Evolutionary conservation across 345 rosid genomes (phyloP).

Genomic region (Abelmoschus esculentus): DNA sequence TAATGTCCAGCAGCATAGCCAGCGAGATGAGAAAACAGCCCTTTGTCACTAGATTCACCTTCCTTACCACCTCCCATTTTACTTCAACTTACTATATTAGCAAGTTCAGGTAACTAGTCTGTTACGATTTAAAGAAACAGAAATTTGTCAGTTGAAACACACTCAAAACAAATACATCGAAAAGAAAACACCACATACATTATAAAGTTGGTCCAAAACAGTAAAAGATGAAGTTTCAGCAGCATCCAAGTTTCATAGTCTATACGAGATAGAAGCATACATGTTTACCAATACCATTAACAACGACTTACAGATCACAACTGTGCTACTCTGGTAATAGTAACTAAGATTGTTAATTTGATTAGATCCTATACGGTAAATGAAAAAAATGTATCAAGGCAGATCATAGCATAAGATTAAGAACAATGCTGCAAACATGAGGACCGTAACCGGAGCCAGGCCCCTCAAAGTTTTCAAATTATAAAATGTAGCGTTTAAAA

Average conservation of each 20-base stretch:
- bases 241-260: background rate
- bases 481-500: no score
- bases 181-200: background rate
- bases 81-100: conserved; percentile 14
- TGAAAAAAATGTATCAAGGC: background rate
- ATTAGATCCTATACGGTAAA: background rate
- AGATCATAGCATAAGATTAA: background rate
- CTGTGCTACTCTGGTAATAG: background rate
- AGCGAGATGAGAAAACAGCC: conserved; percentile 54
- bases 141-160: background rate
- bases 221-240: background rate
- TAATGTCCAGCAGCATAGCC: conserved; percentile 51
- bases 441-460: no score
- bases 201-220: background rate
- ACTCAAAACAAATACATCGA: background rate
- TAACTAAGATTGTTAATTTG: background rate
- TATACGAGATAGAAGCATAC: background rate
- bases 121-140: background rate
- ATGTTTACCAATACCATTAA: background rate
- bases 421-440: background rate
- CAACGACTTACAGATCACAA: background rate
- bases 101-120: background rate
- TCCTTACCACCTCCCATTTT: conserved; percentile 42
- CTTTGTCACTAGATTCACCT: conserved; percentile 45
- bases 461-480: no score